phyloP scores from a whole-genome alignment of 2,329 filamentous ascomycete genomes.

The Bisporella sp. region DNA sequence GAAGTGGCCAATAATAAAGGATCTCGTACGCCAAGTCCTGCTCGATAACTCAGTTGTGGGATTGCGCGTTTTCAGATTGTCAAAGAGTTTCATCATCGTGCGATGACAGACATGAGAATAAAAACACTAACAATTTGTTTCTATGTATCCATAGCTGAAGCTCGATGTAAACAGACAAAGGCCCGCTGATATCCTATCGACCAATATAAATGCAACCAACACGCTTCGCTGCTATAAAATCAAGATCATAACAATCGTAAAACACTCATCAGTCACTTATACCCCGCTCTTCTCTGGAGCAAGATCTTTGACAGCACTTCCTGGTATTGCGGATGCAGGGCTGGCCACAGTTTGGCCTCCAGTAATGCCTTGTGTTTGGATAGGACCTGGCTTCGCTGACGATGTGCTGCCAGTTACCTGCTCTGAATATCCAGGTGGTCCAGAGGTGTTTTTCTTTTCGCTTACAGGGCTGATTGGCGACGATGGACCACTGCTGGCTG shows the following conservation, averaged over 20 bases:
- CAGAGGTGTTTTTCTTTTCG: slow-evolving; percentile 7
- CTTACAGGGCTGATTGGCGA: slow-evolving; percentile 16
- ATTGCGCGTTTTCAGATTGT: too few species aligned
- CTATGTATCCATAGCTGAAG: background rate
- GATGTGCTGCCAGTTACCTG: slow-evolving; percentile 1
- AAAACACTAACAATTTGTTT: too few species aligned
- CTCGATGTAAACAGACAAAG: background rate
- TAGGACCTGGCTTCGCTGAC: slow-evolving; percentile 10
- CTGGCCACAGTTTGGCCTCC: slow-evolving; percentile 19
- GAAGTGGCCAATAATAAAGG: too few species aligned
- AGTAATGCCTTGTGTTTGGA: slow-evolving; percentile 21
- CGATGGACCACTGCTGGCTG: slow-evolving; percentile 13
- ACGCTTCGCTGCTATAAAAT: background rate
- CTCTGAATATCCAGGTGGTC: slow-evolving; percentile 15
- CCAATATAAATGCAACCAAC: background rate
- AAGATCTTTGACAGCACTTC: slow-evolving; percentile 4
- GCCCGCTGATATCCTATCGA: background rate
- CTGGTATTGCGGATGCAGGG: slow-evolving; percentile 12
- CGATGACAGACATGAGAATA: too few species aligned
- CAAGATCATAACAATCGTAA: background rate
- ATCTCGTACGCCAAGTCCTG: too few species aligned
- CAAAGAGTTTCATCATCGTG: too few species aligned
- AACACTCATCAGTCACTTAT: background rate
- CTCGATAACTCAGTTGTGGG: too few species aligned
- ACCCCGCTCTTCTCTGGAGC: background rate